These are phyloP conservation scores for Raffaelea deltoideospora DNA, from an alignment of 2,329 filamentous ascomycete species.

Conservation along the genomic window DNA sequence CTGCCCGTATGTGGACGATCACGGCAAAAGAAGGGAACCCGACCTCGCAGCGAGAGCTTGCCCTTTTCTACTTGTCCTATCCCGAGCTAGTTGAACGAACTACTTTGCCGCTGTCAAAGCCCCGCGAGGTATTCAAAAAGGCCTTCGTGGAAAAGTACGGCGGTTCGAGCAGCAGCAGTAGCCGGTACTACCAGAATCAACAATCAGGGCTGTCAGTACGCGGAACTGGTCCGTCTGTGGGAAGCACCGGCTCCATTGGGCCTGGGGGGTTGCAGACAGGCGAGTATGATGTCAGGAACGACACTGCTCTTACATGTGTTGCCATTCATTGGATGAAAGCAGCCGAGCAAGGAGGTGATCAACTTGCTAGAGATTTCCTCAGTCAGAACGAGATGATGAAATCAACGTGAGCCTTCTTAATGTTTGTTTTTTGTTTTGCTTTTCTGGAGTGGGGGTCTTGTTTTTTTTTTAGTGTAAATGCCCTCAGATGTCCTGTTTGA, in stretches of 20 bases:
- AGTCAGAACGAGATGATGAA: conserved; percentile 35
- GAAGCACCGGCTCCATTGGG: too few species aligned
- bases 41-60: conserved; percentile 81
- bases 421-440: background rate
- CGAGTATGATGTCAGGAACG: conserved; percentile 47
- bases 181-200: too few species aligned
- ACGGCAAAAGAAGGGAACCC: conserved; percentile 85
- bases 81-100: conserved; percentile 71
- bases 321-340: conserved; percentile 97
- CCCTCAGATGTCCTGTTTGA: too few species aligned
- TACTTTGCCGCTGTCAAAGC: conserved; percentile 69
- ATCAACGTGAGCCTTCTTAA: background rate
- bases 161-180: conserved; percentile 12
- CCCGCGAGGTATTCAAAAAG: conserved; percentile 80
- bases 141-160: conserved; percentile 59
- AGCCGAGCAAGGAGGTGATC: conserved; percentile 72
- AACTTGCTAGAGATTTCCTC: conserved; percentile 68
- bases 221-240: too few species aligned
- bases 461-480: background rate
- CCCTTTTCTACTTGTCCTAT: conserved; percentile 82
- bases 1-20: conserved; percentile 79
- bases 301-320: conserved; percentile 81
- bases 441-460: background rate
- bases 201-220: too few species aligned
- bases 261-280: too few species aligned